phyloP scores from a whole-genome alignment of 163 green algal genomes.

The Scenedesmus sp. region DNA sequence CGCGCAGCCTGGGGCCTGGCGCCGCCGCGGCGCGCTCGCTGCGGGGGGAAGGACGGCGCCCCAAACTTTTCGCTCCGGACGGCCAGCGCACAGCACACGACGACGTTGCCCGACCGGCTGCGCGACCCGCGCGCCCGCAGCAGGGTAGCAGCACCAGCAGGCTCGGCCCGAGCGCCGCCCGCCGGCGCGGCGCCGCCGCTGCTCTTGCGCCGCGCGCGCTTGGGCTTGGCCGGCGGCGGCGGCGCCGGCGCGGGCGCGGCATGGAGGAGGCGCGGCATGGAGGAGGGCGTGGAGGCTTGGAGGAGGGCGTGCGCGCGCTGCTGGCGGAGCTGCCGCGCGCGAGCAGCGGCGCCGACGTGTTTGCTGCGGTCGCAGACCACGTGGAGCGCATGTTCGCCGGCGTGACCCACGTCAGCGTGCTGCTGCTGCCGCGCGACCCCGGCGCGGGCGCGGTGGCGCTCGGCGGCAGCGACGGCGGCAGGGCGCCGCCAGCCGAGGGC shows the following conservation, averaged over 20 bases:
- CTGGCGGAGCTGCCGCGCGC: constrained; percentile 31
- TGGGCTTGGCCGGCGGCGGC: neutral
- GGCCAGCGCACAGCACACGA: neutral
- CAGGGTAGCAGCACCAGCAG: neutral
- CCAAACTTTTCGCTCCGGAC: too few species aligned
- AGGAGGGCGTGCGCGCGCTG: constrained; percentile 24
- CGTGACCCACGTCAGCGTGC: constrained; percentile 20
- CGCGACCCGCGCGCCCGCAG: neutral
- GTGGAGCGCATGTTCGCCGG: constrained; percentile 20
- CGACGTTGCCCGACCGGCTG: neutral
- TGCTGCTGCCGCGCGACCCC: neutral
- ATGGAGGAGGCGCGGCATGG: too few species aligned
- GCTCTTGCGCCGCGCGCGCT: neutral
- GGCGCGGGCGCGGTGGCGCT: neutral
- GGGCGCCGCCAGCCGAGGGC: neutral
- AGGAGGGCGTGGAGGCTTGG: too few species aligned
- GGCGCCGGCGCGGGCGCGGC: too few species aligned
- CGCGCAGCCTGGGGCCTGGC: too few species aligned
- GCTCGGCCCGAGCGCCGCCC: too few species aligned
- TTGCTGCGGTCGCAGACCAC: constrained; percentile 12
- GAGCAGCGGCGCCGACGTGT: constrained; percentile 10
- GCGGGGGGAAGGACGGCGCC: too few species aligned
- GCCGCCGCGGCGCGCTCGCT: too few species aligned
- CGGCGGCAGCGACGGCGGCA: neutral
- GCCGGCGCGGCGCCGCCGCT: neutral